Evolutionary conservation across 2,329 filamentous ascomycete genomes (phyloP).

Genomic region (Colletotrichum cereale): DNA sequence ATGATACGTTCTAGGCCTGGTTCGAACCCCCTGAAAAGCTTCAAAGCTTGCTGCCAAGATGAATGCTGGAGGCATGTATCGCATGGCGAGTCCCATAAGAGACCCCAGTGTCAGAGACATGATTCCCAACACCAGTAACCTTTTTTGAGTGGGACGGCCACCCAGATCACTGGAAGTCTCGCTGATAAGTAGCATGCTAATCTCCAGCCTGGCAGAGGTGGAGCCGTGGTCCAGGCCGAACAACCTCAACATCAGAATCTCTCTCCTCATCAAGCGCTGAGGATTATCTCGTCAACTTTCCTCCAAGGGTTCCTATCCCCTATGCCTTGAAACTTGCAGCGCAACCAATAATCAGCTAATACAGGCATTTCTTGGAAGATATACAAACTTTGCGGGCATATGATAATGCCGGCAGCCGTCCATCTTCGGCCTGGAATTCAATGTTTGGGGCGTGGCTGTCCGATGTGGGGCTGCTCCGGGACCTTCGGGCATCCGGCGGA

Average conservation of each 20-base stretch:
- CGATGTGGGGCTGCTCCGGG: background rate
- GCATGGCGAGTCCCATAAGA: too few species aligned
- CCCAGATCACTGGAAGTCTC: background rate
- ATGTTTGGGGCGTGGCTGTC: conserved; percentile 3
- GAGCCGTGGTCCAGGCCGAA: background rate
- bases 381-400: background rate
- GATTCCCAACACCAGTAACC: background rate
- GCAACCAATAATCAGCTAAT: background rate
- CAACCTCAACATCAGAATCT: too few species aligned
- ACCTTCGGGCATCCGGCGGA: background rate
- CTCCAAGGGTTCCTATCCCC: background rate
- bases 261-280: too few species aligned
- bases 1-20: background rate
- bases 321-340: background rate
- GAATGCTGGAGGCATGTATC: background rate
- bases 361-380: background rate
- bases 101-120: background rate
- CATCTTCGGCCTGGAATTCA: conserved; percentile 6
- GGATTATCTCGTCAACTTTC: too few species aligned
- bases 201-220: background rate
- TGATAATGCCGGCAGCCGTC: background rate
- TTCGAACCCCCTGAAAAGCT: background rate
- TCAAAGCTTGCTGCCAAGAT: background rate
- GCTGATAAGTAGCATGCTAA: background rate
- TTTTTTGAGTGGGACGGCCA: background rate